phyloP scores from a whole-genome alignment of 495 filamentous ascomycete species.

The Penicillium psychrofluorescens region DNA sequence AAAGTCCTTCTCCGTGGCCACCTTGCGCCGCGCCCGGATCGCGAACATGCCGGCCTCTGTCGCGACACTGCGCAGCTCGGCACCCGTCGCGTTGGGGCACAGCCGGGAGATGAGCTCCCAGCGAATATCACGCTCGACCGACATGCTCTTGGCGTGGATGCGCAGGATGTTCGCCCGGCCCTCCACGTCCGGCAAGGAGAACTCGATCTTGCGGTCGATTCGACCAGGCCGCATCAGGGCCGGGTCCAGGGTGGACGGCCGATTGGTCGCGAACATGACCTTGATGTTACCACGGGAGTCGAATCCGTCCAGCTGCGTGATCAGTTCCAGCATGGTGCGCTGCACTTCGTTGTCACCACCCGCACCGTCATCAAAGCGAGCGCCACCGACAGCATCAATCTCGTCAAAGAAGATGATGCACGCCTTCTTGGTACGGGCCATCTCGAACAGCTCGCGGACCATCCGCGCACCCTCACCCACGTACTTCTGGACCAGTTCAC shows the following conservation, averaged over 20 bases:
- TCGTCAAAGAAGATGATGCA: conserved; percentile 99
- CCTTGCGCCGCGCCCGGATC: conserved; percentile 92
- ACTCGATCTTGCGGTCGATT: conserved; percentile 98
- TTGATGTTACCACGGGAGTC: conserved; percentile 98
- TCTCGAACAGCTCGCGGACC: conserved; percentile 98
- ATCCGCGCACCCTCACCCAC: conserved; percentile 96
- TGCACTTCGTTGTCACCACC: conserved; percentile 99
- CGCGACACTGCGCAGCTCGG: conserved; percentile 88
- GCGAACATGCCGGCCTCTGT: conserved; percentile 99
- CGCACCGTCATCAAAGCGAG: conserved; percentile 97
- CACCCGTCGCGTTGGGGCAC: conserved; percentile 95
- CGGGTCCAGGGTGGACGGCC: conserved; percentile 91
- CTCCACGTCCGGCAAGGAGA: conserved; percentile 92
- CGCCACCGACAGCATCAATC: conserved; percentile 94
- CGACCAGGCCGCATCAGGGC: conserved; percentile 95
- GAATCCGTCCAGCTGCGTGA: conserved; percentile 97
- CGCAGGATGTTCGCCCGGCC: conserved; percentile 94
- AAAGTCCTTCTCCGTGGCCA: conserved; percentile 97
- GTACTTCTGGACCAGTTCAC: conserved; percentile 96
- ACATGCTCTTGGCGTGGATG: conserved; percentile 99
- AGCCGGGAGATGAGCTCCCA: conserved; percentile 97
- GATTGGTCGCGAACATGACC: conserved; percentile 99
- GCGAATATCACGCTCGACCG: conserved; percentile 94
- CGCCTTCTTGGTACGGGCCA: conserved; percentile 98
- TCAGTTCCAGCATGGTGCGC: conserved; percentile 96